Conservation (phyloP, 2,329 filamentous ascomycete species). For the Cercospora nicotianae region DNA sequence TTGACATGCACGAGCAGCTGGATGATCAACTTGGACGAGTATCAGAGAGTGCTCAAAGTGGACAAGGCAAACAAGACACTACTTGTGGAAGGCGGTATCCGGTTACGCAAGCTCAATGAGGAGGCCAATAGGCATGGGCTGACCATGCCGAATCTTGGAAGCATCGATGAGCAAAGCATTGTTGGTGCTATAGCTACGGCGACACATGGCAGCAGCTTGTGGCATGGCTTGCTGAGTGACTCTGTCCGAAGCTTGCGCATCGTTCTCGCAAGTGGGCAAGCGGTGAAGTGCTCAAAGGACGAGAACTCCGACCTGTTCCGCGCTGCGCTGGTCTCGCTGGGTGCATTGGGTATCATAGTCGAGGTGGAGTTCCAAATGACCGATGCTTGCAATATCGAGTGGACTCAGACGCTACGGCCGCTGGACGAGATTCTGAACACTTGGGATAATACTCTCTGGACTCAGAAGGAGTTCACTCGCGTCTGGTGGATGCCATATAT, state of each 20-base stretch:
- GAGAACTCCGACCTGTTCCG: constrained; percentile 79
- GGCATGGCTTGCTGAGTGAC: constrained; percentile 81
- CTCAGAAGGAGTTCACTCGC: constrained; percentile 79
- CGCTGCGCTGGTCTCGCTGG: constrained; percentile 81
- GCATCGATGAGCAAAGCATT: constrained; percentile 91
- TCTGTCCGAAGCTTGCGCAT: constrained; percentile 73
- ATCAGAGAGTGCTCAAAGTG: constrained; percentile 69
- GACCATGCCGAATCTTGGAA: constrained; percentile 88
- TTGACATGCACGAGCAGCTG: constrained; percentile 91
- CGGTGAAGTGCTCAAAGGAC: constrained; percentile 66
- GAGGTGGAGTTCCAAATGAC: constrained; percentile 84
- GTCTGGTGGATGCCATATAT: constrained; percentile 99
- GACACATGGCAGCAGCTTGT: constrained; percentile 85
- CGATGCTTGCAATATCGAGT: constrained; percentile 78
- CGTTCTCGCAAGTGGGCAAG: constrained; percentile 76
- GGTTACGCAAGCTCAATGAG: constrained; percentile 71
- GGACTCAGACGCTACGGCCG: constrained; percentile 75
- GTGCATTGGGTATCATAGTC: constrained; percentile 85
- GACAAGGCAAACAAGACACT: constrained; percentile 66
- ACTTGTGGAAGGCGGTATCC: constrained; percentile 83
- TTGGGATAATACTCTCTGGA: constrained; percentile 79
- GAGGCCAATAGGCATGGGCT: constrained; percentile 73
- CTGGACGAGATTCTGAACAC: constrained; percentile 67
- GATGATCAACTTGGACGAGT: constrained; percentile 90
- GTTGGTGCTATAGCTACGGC: constrained; percentile 90